Conservation (phyloP, 192 early-diverging fungal species). For the Umbelopsis vinacea region DNA sequence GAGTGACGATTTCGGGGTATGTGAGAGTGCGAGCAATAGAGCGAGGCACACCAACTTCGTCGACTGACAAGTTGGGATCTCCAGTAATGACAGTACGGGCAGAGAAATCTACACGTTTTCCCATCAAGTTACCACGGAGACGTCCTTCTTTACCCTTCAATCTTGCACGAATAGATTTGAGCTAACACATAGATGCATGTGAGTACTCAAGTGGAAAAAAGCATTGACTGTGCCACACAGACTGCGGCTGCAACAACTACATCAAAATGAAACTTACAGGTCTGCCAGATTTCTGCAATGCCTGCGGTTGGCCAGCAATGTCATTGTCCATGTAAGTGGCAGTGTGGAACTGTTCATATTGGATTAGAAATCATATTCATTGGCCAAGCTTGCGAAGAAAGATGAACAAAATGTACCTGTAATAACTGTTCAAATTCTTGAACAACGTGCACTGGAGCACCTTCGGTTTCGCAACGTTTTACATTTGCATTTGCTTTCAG, state of each 20-base stretch:
- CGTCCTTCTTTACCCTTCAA: conserved; percentile 99
- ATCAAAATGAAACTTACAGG: conserved; percentile 60
- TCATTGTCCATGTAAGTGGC: conserved; percentile 99
- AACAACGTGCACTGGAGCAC: conserved; percentile 86
- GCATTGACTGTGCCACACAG: too few relatives aligned
- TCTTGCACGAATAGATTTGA: conserved; percentile 94
- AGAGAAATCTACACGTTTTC: conserved; percentile 99
- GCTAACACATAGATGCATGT: conserved; percentile 31
- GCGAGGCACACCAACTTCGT: conserved; percentile 97
- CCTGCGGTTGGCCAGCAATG: conserved; percentile 86
- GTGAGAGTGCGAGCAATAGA: conserved; percentile 97
- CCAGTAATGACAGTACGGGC: conserved; percentile 99
- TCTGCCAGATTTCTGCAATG: conserved; percentile 91
- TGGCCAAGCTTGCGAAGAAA: background rate
- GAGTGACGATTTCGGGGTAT: conserved; percentile 96
- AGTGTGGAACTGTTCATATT: conserved; percentile 75
- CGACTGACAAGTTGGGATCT: conserved; percentile 96
- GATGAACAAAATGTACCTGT: conserved; percentile 40
- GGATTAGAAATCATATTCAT: background rate
- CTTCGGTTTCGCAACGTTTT: conserved; percentile 79
- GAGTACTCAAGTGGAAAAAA: background rate
- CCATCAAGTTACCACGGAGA: conserved; percentile 99
- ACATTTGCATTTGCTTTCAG: conserved; percentile 91
- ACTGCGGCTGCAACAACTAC: too few relatives aligned
- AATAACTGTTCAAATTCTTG: conserved; percentile 87